Conservation (phyloP, 1,284 basidiomycete species). For the Inonotus hispidus region DNA sequence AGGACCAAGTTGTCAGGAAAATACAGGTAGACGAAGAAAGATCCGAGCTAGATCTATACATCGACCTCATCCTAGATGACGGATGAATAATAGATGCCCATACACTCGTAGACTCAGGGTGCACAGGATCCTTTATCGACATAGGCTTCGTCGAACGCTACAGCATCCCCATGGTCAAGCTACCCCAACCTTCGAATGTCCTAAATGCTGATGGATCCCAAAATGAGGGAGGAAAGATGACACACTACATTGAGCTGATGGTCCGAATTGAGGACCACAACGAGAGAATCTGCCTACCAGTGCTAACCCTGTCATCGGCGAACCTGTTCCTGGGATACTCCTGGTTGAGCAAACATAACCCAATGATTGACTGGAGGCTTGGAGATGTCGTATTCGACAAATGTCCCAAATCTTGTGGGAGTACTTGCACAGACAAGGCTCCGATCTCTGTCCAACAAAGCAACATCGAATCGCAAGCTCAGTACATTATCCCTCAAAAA, state of each 20-base stretch:
- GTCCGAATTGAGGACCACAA: neutral
- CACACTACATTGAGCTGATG: neutral
- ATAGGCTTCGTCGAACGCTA: neutral
- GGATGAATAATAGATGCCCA: neutral
- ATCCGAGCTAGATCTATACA: neutral
- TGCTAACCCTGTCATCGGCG: neutral
- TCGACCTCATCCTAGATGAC: neutral
- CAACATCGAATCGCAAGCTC: neutral
- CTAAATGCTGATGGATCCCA: neutral
- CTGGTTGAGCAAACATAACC: neutral
- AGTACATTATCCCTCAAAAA: neutral
- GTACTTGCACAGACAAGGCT: no score
- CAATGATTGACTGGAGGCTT: neutral
- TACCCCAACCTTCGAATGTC: neutral
- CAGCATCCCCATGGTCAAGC: neutral
- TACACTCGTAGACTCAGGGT: neutral
- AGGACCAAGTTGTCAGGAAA: neutral
- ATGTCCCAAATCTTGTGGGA: neutral
- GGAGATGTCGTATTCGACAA: neutral
- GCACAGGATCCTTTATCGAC: neutral
- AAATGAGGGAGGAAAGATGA: neutral
- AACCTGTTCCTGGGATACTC: neutral
- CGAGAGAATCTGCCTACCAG: neutral
- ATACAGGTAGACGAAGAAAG: neutral
- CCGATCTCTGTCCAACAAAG: no score